Base-by-base conservation (phyloP, 2,329 filamentous ascomycete genomes). In the Ascocoryne sarcoides region DNA sequence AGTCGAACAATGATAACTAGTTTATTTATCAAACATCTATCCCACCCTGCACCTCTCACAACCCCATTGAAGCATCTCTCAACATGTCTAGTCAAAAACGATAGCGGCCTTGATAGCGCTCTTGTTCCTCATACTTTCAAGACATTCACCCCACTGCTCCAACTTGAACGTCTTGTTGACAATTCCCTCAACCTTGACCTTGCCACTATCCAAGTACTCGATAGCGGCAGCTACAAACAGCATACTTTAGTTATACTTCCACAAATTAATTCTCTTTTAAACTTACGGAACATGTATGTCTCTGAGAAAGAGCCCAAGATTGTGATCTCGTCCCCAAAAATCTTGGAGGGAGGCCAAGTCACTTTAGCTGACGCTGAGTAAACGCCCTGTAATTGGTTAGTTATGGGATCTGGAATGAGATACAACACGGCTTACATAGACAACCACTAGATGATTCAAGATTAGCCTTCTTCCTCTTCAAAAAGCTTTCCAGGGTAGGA, bases 241-340 rank as follows among this genome's bases (percentile, higher is more conserved):
- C n/a, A n/a, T n/a, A n/a, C n/a, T n/a, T n/a, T n/a, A n/a, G n/a
- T n/a, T n/a, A n/a, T n/a, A n/a, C n/a, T n/a, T n/a, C n/a, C n/a
- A n/a, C n/a, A n/a, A n/a, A n/a, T n/a, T n/a, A n/a, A n/a, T n/a
- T n/a, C n/a, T n/a, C n/a, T n/a, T n/a, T n/a, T n/a, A 10, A 16
- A 62, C 64, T 56, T 62, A 68, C 65, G 79, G 68, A 83, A 82
- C 70, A 81, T 83, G 63, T 78, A 82, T 17, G 78, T 82, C 61
- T 84, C 80, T 35, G 76, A 83, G 65, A 85, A 86, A 38, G 75
- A 81, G 18, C 81, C 80, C 39, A 85, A 65, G 50, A 86, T 82
- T 50, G 79, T 84, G 52, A 86, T 82, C 60, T 85, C 81, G 47
- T 73, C 67, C 31, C 67, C 67, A 51, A 65, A 84, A 53, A 87